These are phyloP conservation scores for Poa annua DNA, from an alignment of 176 grass and related monocot genomes.

Conservation along the genomic window DNA sequence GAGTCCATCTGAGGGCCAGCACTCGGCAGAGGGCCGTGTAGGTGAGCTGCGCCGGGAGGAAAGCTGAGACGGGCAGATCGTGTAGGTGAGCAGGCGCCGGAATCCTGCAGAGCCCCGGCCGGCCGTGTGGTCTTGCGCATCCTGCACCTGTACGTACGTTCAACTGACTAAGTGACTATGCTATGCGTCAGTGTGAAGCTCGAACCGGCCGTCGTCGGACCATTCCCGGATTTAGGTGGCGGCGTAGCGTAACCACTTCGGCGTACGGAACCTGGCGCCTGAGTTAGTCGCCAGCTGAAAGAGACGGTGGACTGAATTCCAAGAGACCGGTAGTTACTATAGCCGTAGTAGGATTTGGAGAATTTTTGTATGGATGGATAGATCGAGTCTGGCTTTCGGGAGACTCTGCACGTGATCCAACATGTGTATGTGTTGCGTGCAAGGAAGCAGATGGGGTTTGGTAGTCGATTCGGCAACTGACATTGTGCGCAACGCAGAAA, in stretches of 20 bases:
- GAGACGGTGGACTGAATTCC: constrained; percentile 21
- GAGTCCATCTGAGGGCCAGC: no score
- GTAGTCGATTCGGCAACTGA: not conserved
- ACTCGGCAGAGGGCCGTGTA: not conserved
- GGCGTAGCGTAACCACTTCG: not conserved
- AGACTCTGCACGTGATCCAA: constrained; percentile 8
- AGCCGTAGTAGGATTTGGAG: not conserved
- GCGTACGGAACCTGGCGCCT: not conserved
- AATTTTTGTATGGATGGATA: not conserved
- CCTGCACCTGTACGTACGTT: not conserved
- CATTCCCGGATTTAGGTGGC: constrained; percentile 41
- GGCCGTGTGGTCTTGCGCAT: not conserved
- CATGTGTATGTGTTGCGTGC: constrained; percentile 46
- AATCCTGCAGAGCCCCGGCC: constrained; percentile 25
- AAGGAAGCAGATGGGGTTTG: constrained; percentile 32
- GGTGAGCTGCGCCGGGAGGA: constrained; percentile 55
- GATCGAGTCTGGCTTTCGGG: not conserved
- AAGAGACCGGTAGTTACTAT: not conserved
- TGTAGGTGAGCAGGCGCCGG: constrained; percentile 47
- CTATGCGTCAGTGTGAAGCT: not conserved
- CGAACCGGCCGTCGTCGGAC: not conserved
- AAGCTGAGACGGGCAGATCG: constrained; percentile 41
- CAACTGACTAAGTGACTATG: not conserved
- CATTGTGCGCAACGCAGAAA: no score
- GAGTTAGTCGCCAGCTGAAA: constrained; percentile 31